These are phyloP conservation scores for Ogataea trehaloabstinens DNA, from an alignment of 805 yeast species.

Conservation along the genomic window DNA sequence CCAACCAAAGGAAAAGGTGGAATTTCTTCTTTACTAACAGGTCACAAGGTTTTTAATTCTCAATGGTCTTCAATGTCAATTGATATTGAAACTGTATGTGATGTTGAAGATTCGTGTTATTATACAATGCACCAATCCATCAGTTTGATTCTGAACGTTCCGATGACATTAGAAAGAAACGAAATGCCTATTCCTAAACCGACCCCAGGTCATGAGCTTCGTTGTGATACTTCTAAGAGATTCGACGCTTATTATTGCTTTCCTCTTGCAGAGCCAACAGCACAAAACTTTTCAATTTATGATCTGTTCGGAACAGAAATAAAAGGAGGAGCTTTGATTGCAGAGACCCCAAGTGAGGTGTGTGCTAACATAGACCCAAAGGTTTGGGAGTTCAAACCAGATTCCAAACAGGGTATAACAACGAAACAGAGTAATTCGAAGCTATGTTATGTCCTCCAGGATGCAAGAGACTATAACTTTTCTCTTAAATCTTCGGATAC, in stretches of 20 bases:
- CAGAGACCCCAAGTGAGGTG: constrained; percentile 41
- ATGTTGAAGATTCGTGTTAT: constrained; percentile 38
- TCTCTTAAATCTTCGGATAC: constrained; percentile 46
- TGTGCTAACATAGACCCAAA: constrained; percentile 40
- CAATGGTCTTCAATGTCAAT: constrained; percentile 93
- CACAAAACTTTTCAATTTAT: constrained; percentile 50
- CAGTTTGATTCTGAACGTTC: constrained; percentile 70
- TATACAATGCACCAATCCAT: constrained; percentile 63
- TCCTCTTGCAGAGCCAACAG: constrained; percentile 58
- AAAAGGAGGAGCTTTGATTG: constrained; percentile 61
- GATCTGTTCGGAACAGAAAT: constrained; percentile 71
- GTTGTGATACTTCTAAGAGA: constrained; percentile 68
- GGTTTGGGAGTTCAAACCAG: constrained; percentile 41
- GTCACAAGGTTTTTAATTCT: constrained; percentile 86
- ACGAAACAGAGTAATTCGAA: constrained; percentile 4
- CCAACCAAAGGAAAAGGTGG: constrained; percentile 95
- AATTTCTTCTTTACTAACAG: constrained; percentile 77
- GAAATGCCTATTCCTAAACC: constrained; percentile 81
- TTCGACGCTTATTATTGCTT: constrained; percentile 69
- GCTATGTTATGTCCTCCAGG: constrained; percentile 24
- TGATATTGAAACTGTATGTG: constrained; percentile 64
- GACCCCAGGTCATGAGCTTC: constrained; percentile 59
- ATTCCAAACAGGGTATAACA: constrained; percentile 6
- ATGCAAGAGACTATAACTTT: constrained; percentile 34
- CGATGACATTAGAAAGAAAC: constrained; percentile 60